Conservation (phyloP, 805 yeast genomes). For the Lipomyces starkeyi region DNA sequence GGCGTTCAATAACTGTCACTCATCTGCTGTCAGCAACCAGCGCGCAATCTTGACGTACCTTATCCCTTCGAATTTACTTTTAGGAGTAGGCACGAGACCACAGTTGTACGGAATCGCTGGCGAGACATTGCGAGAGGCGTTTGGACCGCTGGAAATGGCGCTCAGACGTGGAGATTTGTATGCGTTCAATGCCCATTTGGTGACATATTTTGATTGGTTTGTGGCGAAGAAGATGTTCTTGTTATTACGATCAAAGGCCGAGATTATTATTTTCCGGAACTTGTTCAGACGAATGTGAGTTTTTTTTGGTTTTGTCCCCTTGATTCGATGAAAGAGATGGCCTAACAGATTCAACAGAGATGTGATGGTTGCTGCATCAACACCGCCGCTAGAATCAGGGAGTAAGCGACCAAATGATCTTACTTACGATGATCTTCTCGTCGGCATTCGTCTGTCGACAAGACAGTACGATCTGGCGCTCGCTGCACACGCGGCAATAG, state of each 20-base stretch:
- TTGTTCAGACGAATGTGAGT: constrained; percentile 35
- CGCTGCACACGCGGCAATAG: background rate
- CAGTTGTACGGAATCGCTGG: constrained; percentile 36
- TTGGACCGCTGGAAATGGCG: constrained; percentile 49
- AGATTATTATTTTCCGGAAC: constrained; percentile 44
- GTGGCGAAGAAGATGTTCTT: constrained; percentile 41
- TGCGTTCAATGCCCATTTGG: constrained; percentile 47
- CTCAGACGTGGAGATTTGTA: constrained; percentile 54
- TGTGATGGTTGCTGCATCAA: constrained; percentile 5
- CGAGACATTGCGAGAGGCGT: constrained; percentile 46
- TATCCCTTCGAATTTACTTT: constrained; percentile 58
- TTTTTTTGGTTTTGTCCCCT: no score
- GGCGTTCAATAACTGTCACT: constrained; percentile 55
- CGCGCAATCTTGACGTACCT: constrained; percentile 55
- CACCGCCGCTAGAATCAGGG: constrained; percentile 9
- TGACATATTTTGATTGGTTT: constrained; percentile 42
- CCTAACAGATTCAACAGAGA: background rate
- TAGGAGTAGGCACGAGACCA: constrained; percentile 58
- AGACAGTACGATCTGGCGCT: constrained; percentile 14
- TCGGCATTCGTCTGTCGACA: constrained; percentile 33
- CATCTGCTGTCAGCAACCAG: constrained; percentile 45
- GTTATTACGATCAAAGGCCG: constrained; percentile 41
- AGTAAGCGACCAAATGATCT: constrained; percentile 31
- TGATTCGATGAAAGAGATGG: background rate
- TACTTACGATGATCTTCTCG: constrained; percentile 28